Conservation (phyloP, 495 filamentous ascomycete species). For the Xylaria cubensis region DNA sequence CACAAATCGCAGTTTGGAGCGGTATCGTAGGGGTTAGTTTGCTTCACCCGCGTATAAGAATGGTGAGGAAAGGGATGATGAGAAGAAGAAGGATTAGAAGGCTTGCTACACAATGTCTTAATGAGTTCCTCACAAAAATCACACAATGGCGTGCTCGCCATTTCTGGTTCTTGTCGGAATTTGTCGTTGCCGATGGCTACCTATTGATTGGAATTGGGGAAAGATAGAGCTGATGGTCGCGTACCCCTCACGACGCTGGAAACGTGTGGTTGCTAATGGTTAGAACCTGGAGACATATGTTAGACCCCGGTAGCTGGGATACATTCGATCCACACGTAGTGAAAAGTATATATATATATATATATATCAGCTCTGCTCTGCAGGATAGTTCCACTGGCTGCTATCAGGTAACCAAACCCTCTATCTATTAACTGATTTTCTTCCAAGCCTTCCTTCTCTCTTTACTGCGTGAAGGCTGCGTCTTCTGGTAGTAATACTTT, state of each 20-base stretch:
- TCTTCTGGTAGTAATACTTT: too few species aligned
- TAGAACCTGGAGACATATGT: background rate
- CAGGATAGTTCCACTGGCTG: too few species aligned
- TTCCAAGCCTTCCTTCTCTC: too few species aligned
- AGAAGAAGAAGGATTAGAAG: background rate
- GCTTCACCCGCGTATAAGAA: background rate
- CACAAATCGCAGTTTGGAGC: background rate
- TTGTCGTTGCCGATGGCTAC: background rate
- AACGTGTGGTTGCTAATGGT: background rate
- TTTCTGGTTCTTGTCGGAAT: background rate
- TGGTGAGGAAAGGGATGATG: background rate
- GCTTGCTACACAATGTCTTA: background rate
- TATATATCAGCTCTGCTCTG: too few species aligned
- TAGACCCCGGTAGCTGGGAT: too few species aligned
- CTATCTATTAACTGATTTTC: too few species aligned
- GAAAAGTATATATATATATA: background rate
- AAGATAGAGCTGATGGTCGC: background rate
- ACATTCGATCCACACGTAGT: too few species aligned
- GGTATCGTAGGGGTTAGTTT: background rate
- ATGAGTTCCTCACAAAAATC: slow-evolving; percentile 1
- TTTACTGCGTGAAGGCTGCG: too few species aligned
- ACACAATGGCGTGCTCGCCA: background rate
- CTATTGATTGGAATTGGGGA: background rate
- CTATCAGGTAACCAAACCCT: too few species aligned
- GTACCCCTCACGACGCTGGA: background rate